These are phyloP conservation scores for Coccomyxa sp. DNA, from an alignment of 139 green algal species.

Conservation along the genomic window DNA sequence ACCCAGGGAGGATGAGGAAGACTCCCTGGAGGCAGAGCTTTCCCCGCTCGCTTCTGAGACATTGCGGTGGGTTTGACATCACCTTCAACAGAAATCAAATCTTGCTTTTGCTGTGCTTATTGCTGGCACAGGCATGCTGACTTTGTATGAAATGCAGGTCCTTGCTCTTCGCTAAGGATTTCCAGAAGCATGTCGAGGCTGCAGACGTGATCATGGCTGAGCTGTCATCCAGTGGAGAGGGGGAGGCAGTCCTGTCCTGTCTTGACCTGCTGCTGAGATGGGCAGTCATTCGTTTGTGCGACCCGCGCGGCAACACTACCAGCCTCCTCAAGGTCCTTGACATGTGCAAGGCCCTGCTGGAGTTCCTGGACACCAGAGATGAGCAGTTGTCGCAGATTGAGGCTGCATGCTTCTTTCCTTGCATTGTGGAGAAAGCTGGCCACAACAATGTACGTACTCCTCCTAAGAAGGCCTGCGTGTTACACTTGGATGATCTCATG, in stretches of 20 bases:
- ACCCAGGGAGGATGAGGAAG: slow-evolving; percentile 54
- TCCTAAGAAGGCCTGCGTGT: neutral
- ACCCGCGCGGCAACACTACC: slow-evolving; percentile 70
- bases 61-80: slow-evolving; percentile 7
- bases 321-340: slow-evolving; percentile 63
- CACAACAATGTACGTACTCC: slow-evolving; percentile 67
- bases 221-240: slow-evolving; percentile 12
- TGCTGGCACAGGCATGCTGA: neutral
- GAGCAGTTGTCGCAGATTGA: slow-evolving; percentile 81
- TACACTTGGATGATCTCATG: neutral
- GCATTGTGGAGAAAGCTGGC: slow-evolving; percentile 88
- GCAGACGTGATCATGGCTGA: slow-evolving; percentile 45
- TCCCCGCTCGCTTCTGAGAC: slow-evolving; percentile 35
- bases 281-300: slow-evolving; percentile 72
- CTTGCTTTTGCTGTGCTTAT: neutral
- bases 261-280: slow-evolving; percentile 75
- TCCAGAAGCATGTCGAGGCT: slow-evolving; percentile 79
- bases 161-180: slow-evolving; percentile 53
- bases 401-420: slow-evolving; percentile 78
- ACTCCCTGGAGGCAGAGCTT: slow-evolving; percentile 59
- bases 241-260: slow-evolving; percentile 22
- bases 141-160: neutral
- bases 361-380: slow-evolving; percentile 5
- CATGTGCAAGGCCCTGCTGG: slow-evolving; percentile 57
- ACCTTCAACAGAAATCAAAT: neutral